Percentiles rank a stretch among this genome's conserved stretches.
Evolutionary conservation across 1,284 basidiomycete genomes (phyloP).

Genomic region (Cryptococcus deneoformans): DNA sequence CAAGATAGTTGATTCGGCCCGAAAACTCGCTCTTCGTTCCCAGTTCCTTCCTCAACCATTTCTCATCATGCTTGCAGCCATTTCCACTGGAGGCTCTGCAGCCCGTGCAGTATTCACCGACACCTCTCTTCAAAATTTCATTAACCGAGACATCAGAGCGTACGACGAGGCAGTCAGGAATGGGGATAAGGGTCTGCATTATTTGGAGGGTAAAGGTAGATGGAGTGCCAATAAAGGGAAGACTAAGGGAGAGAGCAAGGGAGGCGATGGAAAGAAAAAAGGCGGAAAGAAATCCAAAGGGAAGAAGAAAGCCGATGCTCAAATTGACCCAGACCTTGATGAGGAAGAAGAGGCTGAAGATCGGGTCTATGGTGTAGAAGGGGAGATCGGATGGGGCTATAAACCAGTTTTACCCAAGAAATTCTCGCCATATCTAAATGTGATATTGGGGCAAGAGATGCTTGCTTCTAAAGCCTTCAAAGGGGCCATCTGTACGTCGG

Average conservation of each 20-base stretch:
- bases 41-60: conserved; percentile 63
- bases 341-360: conserved; percentile 6
- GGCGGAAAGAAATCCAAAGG: conserved; percentile 3
- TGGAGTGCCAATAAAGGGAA: conserved; percentile 26
- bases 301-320: conserved; percentile 5
- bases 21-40: conserved; percentile 63
- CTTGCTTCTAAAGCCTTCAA: conserved; percentile 83
- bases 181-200: conserved; percentile 47
- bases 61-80: conserved; percentile 66
- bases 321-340: conserved; percentile 13
- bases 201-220: conserved; percentile 15
- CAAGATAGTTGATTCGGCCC: conserved; percentile 59
- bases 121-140: conserved; percentile 72
- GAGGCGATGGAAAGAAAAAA: conserved; percentile 12
- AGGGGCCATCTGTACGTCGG: conserved; percentile 75
- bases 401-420: conserved; percentile 58
- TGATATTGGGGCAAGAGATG: conserved; percentile 85
- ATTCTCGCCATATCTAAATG: conserved; percentile 68
- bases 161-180: conserved; percentile 62
- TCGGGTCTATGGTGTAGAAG: background rate
- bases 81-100: conserved; percentile 62
- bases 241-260: conserved; percentile 19
- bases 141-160: conserved; percentile 70
- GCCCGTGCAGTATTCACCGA: conserved; percentile 71
- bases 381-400: conserved; percentile 1